Evolutionary conservation across 352 stramenopile genomes (phyloP).

Genomic region (Globisporangium recalcitrans): DNA sequence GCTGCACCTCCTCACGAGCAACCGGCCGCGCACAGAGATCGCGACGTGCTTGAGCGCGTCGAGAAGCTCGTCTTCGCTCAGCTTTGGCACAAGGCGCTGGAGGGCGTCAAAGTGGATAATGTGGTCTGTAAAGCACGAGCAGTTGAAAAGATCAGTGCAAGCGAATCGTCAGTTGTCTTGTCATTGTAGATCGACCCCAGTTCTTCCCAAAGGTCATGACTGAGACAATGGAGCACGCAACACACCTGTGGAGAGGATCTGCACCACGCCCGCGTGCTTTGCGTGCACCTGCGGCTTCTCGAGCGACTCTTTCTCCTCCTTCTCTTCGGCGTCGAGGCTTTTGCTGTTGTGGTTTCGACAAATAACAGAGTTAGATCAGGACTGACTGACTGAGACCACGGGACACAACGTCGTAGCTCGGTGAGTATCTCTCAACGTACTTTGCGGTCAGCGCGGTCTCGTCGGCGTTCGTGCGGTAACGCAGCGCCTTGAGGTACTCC

Average conservation of each 20-base stretch:
- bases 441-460: slow-evolving; percentile 21
- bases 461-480: slow-evolving; percentile 48
- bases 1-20: slow-evolving; percentile 37
- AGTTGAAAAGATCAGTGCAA: neutral
- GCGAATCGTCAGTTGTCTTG: neutral
- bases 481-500: slow-evolving; percentile 71
- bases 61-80: slow-evolving; percentile 33
- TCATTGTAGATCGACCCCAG: too few relatives aligned
- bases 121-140: slow-evolving; percentile 28
- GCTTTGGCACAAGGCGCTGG: slow-evolving; percentile 28
- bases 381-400: neutral
- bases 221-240: neutral
- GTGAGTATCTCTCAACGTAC: slow-evolving; percentile 15
- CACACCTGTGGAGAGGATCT: slow-evolving; percentile 23
- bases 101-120: slow-evolving; percentile 45
- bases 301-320: slow-evolving; percentile 28
- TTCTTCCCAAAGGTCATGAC: neutral
- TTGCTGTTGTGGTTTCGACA: slow-evolving; percentile 14
- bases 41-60: slow-evolving; percentile 39
- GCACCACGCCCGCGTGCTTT: slow-evolving; percentile 24
- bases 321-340: slow-evolving; percentile 30
- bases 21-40: slow-evolving; percentile 33
- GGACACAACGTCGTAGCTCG: neutral
- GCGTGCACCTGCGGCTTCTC: slow-evolving; percentile 25
- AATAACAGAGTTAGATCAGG: neutral